Conservation (phyloP, 1,284 basidiomycete species). For the Ganoderma multipileum region DNA sequence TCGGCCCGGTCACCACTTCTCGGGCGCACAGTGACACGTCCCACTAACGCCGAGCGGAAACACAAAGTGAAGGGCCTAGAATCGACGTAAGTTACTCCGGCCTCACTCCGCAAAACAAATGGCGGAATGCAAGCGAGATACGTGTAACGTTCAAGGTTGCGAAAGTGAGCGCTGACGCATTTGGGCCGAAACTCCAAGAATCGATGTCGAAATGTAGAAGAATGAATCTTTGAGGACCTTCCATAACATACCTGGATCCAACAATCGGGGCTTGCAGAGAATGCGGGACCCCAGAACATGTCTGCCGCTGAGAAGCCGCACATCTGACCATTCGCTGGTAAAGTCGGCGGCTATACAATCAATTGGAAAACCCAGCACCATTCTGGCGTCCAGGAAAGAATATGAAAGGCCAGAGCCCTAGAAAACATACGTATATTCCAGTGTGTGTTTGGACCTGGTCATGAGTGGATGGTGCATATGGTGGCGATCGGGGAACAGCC, state of each 20-base stretch:
- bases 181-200: background rate
- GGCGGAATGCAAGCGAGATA: background rate
- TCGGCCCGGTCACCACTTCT: too few relatives aligned
- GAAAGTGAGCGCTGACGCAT: too few relatives aligned
- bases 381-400: background rate
- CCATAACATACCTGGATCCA: background rate
- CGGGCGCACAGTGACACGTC: too few relatives aligned
- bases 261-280: background rate
- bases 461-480: background rate
- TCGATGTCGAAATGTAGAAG: background rate
- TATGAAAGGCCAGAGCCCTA: background rate
- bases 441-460: background rate
- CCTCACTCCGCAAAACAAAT: background rate
- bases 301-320: slow-evolving; percentile 1
- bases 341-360: slow-evolving; percentile 6
- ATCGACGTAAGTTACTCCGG: background rate
- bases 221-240: background rate
- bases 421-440: background rate
- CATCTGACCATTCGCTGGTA: slow-evolving; percentile 3
- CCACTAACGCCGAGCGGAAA: background rate
- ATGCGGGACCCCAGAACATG: background rate
- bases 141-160: background rate
- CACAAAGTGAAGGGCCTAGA: background rate
- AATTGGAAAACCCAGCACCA: background rate
- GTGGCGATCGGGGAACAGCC: background rate